A percentile compares a stretch with the other conserved stretches of the same genome.
Conservation (phyloP, 73 alveolate genomes). For the Paramecium sonneborni region DNA sequence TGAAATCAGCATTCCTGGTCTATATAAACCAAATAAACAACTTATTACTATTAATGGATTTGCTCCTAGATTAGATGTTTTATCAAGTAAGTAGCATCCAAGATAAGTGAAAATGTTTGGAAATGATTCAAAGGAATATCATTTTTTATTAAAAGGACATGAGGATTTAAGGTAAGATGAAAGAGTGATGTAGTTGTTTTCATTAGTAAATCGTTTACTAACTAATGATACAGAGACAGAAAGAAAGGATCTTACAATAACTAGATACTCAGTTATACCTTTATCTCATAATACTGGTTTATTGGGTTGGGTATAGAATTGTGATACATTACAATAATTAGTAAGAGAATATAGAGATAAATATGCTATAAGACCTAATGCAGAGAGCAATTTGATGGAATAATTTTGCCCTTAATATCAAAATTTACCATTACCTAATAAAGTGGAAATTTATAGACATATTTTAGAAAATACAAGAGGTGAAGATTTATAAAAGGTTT, state of each 20-base stretch:
- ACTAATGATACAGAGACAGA: slow-evolving; percentile 90
- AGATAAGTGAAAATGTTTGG: slow-evolving; percentile 93
- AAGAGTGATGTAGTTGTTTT: slow-evolving; percentile 93
- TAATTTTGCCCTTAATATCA: slow-evolving; percentile 84
- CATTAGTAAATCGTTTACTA: slow-evolving; percentile 93
- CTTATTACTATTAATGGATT: slow-evolving; percentile 82
- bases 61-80: slow-evolving; percentile 85
- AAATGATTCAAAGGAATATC: slow-evolving; percentile 94
- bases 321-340: slow-evolving; percentile 93
- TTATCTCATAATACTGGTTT: slow-evolving; percentile 95
- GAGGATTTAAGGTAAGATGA: slow-evolving; percentile 98
- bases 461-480: slow-evolving; percentile 94
- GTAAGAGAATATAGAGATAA: slow-evolving; percentile 90
- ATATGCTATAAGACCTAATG: slow-evolving; percentile 79
- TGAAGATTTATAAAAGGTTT: slow-evolving; percentile 91
- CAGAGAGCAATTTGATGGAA: slow-evolving; percentile 89
- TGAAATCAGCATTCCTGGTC: slow-evolving; percentile 91
- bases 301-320: slow-evolving; percentile 93
- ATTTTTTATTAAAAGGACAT: slow-evolving; percentile 95
- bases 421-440: slow-evolving; percentile 83
- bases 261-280: slow-evolving; percentile 97
- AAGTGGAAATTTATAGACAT: slow-evolving; percentile 90
- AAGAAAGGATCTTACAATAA: slow-evolving; percentile 87
- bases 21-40: slow-evolving; percentile 79
- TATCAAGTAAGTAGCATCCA: slow-evolving; percentile 95